These are phyloP conservation scores for Tolypocladium endophyticum DNA, from an alignment of 2,329 filamentous ascomycete species.

Conservation along the genomic window DNA sequence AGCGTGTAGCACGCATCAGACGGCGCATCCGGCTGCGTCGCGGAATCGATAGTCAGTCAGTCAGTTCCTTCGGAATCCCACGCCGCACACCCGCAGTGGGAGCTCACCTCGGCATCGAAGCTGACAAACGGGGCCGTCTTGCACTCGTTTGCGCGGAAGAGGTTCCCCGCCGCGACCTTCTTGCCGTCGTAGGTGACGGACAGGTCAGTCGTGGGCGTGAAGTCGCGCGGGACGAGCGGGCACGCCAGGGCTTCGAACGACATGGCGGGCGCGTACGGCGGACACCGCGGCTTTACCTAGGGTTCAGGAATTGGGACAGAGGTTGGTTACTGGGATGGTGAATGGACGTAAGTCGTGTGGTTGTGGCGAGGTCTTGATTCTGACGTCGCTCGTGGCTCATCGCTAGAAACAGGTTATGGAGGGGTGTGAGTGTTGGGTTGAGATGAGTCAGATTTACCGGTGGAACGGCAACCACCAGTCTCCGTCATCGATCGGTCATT, in stretches of 20 bases:
- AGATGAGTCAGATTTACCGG: neutral
- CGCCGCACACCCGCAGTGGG: neutral
- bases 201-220: neutral
- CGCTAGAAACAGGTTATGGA: neutral
- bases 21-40: conserved; percentile 4
- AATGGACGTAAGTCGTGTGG: neutral
- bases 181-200: neutral
- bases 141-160: neutral
- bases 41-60: neutral
- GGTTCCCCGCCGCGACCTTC: neutral
- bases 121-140: neutral
- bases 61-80: neutral
- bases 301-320: neutral
- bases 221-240: neutral
- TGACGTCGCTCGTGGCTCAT: neutral
- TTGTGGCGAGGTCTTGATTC: neutral
- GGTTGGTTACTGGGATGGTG: neutral
- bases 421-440: neutral
- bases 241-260: neutral
- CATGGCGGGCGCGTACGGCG: neutral
- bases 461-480: neutral
- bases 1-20: conserved; percentile 29
- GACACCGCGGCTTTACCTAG: neutral
- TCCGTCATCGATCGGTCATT: neutral
- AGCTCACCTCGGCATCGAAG: conserved; percentile 8